Evolutionary conservation across 805 yeast species (phyloP), one percentile per base, ranked within the genome.

Genomic region (Candida cerambycidarum): DNA sequence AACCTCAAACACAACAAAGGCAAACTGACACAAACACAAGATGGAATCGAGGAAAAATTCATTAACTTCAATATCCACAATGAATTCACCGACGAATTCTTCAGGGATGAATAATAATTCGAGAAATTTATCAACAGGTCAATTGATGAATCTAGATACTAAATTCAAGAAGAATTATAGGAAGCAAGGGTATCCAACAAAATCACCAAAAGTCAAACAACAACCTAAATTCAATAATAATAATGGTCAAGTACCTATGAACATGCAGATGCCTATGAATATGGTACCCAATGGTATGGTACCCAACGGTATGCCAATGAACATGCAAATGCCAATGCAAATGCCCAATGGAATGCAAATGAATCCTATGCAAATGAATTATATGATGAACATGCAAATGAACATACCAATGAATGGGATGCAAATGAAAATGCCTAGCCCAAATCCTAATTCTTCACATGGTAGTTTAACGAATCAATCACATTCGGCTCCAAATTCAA

Each of bases 141-240:
- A 65, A 14, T 54, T 75, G 38, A 43, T 70, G 33, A 48, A 54
- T 12, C 51, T 71, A 27, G 77, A 73, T 19, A 59, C 58, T 19
- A 64, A 60, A 45, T 73, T 76, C 47, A 65, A 65, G 41, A 67
- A 64, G 43, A 47, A 69, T 9, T 54, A 68, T 39, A 63, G 67
- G 39, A 57, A 52, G 40, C 33, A 38, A 12, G 34, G 34, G 6
- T 36, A 17, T 19, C 41, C 41, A 12, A 15, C 27, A 4, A 34
- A 34, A 13, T 34, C 38, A 12, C 38, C 38, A 7, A 34, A 34
- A 13, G 38, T 12, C 4, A 34, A 34, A 11, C 37, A 33, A 14
- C 38, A 8, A 12, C 5, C 30, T 3, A 33, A 33, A 28, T 33
- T 33, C 29, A 25, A 11, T 12, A 25, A 21, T 19, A 7, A 6